phyloP scores from a whole-genome alignment of 352 stramenopile species.

The Phytophthora idaei region DNA sequence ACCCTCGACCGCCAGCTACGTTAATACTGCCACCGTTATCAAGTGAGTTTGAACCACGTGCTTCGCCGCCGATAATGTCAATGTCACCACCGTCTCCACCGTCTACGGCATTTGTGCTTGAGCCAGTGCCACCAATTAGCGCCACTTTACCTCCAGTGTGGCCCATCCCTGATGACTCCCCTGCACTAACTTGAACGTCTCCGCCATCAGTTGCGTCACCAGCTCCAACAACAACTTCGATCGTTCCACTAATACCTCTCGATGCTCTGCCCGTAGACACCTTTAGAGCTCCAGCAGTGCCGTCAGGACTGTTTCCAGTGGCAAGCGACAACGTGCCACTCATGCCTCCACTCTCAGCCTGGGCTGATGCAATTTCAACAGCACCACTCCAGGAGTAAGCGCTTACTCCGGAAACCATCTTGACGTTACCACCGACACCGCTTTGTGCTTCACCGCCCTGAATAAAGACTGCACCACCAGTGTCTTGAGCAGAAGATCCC shows the following conservation, averaged over 20 bases:
- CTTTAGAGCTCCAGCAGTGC: constrained; percentile 44
- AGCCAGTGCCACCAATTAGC: constrained; percentile 57
- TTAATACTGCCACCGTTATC: constrained; percentile 90
- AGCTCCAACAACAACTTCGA: constrained; percentile 60
- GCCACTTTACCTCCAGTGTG: constrained; percentile 56
- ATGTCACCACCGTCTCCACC: constrained; percentile 91
- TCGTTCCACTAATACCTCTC: constrained; percentile 63
- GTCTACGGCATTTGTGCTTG: constrained; percentile 82
- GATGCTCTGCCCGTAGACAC: constrained; percentile 54
- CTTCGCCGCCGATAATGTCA: constrained; percentile 84
- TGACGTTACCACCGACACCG: constrained; percentile 55
- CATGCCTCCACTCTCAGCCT: constrained; percentile 54
- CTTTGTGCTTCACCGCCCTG: constrained; percentile 55
- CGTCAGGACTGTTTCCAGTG: constrained; percentile 47
- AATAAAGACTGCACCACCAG: constrained; percentile 54
- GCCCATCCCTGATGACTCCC: constrained; percentile 58
- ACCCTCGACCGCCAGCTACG: constrained; percentile 73
- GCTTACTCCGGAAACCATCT: constrained; percentile 56
- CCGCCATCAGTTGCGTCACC: constrained; percentile 67
- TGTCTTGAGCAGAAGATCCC: constrained; percentile 59
- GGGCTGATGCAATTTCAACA: constrained; percentile 56
- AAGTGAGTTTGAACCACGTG: constrained; percentile 81
- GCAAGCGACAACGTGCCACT: constrained; percentile 62
- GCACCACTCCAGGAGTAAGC: constrained; percentile 53
- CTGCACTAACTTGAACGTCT: constrained; percentile 63